Evolutionary conservation across 2,329 filamentous ascomycete genomes (phyloP).

Genomic region (Arthroderma sp.): DNA sequence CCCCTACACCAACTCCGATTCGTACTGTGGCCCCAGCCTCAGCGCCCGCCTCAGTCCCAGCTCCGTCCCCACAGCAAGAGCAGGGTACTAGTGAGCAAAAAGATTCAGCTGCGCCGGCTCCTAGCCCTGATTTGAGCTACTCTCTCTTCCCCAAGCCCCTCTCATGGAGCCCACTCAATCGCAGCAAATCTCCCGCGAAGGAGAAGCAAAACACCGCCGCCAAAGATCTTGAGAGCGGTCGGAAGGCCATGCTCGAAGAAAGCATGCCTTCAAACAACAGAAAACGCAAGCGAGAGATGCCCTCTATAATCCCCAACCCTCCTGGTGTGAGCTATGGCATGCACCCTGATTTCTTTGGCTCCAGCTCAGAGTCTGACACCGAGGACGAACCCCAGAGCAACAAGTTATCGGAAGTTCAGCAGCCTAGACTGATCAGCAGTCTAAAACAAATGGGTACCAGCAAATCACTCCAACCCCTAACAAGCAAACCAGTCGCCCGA

Average conservation of each 20-base stretch:
- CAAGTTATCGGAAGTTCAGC: too few species aligned
- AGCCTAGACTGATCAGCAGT: too few species aligned
- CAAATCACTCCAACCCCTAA: too few species aligned
- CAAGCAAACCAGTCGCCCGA: neutral
- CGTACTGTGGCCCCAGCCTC: too few species aligned
- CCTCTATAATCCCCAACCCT: conserved; percentile 31
- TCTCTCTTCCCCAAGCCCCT: conserved; percentile 18
- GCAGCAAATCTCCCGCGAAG: neutral
- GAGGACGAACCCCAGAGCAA: conserved; percentile 3
- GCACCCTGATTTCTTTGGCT: conserved; percentile 26
- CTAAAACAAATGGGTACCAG: too few species aligned
- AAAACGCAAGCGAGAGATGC: conserved; percentile 28
- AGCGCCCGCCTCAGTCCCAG: too few species aligned
- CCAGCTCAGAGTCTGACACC: conserved; percentile 16
- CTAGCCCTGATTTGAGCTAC: conserved; percentile 12
- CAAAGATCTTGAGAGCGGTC: neutral
- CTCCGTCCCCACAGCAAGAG: too few species aligned
- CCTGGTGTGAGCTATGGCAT: conserved; percentile 29
- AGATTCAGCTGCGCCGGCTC: too few species aligned
- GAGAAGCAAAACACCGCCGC: too few species aligned
- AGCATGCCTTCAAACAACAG: conserved; percentile 1
- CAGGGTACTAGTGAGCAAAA: too few species aligned
- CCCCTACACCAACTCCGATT: too few species aligned
- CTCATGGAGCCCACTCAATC: conserved; percentile 8
- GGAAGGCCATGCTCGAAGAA: neutral